Percentiles rank a stretch among this genome's conserved stretches.
Evolutionary conservation across 768 basidiomycete genomes (phyloP).

Genomic region (Kwoniella dendrophila): DNA sequence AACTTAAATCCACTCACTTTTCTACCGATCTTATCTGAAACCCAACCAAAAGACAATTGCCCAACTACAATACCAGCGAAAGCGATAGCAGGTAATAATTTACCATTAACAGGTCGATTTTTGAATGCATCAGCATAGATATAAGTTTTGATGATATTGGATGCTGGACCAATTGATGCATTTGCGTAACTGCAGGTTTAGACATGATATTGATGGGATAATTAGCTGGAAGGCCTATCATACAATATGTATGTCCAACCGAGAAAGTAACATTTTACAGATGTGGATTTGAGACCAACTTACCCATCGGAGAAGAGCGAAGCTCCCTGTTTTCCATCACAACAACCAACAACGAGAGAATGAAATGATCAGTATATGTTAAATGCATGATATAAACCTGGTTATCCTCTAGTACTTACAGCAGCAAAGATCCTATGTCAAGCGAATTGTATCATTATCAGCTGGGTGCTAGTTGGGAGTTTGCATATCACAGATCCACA

Average conservation of each 20-base stretch:
- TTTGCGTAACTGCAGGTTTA: constrained; percentile 34
- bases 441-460: neutral
- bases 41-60: constrained; percentile 69
- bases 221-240: neutral
- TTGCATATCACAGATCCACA: neutral
- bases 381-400: neutral
- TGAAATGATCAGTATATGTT: constrained; percentile 11
- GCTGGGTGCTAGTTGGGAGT: neutral
- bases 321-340: constrained; percentile 26
- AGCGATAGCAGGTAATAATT: constrained; percentile 67
- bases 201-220: neutral
- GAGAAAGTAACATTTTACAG: neutral
- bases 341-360: neutral
- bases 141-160: constrained; percentile 62
- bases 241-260: neutral
- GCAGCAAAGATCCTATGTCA: constrained; percentile 39
- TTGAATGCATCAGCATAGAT: constrained; percentile 66
- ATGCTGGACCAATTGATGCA: constrained; percentile 41
- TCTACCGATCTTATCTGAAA: constrained; percentile 80
- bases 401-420: constrained; percentile 12
- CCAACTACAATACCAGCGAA: constrained; percentile 89
- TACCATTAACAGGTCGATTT: constrained; percentile 63
- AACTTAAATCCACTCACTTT: constrained; percentile 69
- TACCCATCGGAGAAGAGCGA: constrained; percentile 46
- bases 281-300: constrained; percentile 15